Evolutionary conservation across 2,329 filamentous ascomycete species (phyloP), one percentile per base, ranked within the genome.

Genomic region (Arthrocladium fulminans): DNA sequence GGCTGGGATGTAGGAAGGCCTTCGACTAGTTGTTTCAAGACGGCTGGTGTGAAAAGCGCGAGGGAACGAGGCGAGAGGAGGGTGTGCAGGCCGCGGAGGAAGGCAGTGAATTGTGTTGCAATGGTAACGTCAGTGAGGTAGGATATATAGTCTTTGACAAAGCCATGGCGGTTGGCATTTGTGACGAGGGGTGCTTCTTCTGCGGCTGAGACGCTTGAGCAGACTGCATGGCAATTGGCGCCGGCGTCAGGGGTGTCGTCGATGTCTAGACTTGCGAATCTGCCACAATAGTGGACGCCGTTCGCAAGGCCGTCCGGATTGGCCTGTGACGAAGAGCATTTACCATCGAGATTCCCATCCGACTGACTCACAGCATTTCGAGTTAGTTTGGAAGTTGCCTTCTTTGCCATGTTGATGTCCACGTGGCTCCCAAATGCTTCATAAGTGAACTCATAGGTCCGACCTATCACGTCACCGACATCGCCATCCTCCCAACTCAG

Each of bases 371-470:
- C 9, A 6, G 6, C n/a, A 19, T 10, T 15, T 10, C 27, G 4
- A 19, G 15, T 17, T 15, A 65, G 51, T 8, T 63, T 59, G 53
- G 69, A 64, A 40, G 62, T 60, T 32, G 57, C 57, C 9, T 67
- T 57, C 34, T 66, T 67, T 38, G 72, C 61, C 73, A 81, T 79
- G 57, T 81, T 69, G 25, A 80, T 66, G n/a, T 71, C 71, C 49
- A 77, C 59, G 9, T 70, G 68, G 17, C 67, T 60, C 3, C 77
- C 80, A 54, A 76, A 79, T 0, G 68, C 72, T 43, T 79, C 73
- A 45, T 80, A 76, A 20, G 85, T 88, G 63, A 95, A 97, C 58
- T 88, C 86, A 62, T 94, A 96, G 0, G 87, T 90, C 48, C 88
- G 77, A 49, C 82, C 76, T 63, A 94, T 94, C 1, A 94, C 65